Base-by-base conservation (phyloP, 108 stramenopile genomes). In the Cylindrotheca fusiformis region DNA sequence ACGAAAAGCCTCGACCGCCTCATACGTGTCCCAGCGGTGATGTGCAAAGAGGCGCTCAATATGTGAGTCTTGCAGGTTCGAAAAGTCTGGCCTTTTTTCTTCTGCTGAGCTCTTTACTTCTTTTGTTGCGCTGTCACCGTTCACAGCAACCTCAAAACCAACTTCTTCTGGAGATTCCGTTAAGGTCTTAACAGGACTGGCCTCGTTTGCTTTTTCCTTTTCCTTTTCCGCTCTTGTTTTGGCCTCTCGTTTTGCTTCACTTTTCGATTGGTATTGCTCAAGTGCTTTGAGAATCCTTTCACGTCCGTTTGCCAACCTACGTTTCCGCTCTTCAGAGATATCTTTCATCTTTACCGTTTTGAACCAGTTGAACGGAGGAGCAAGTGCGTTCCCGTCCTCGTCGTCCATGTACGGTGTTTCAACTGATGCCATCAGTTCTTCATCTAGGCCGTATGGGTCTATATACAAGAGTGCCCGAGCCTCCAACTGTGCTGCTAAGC, bases 361-460 rank as follows among this genome's bases (percentile, higher is more conserved):
- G 48, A 65, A 82, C 81, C 76, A 78, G 22, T 45, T 44, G 50
- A 72, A 82, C 0, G 81, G 81, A 10, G 76, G 58, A 2, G 60
- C 79, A 19, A 80, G 47, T 36, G 20, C 36, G 3, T 21, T 12
- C 0, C 51, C 45, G 26, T 19, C 29, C 41, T 32, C 21, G 57
- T 52, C 28, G 20, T 33, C 29, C 1, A 20, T 28, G 27, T 58
- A 41, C 36, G n/a, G 41, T 48, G 29, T 51, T 10, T 19, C 21
- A 28, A 56, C 54, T 32, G 32, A 27, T 29, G 44, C 61, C 47
- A 69, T 31, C n/a, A 81, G 51, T 20, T 78, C 77, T 32, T 83
- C 77, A 28, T 83, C 81, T 63, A 79, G 47, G 27, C 78, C 81
- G 49, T 69, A 77, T 2, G 80, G 80, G 51, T 81, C 80, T 25